Evolutionary conservation across 306 rosid genomes (phyloP).

Genomic region (Inga oerstediana): DNA sequence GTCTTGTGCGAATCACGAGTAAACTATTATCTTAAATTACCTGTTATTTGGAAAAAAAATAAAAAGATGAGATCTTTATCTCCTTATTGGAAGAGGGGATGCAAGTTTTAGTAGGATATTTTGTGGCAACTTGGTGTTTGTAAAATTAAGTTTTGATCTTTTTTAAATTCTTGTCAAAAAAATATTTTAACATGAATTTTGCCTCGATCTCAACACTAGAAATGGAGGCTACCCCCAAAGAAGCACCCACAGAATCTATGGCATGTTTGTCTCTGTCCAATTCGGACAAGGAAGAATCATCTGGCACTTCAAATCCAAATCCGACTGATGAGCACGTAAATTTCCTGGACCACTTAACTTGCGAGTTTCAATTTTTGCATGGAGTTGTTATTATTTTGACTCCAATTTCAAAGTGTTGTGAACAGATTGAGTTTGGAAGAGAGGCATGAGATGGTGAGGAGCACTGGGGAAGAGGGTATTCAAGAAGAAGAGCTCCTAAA

Average conservation of each 20-base stretch:
- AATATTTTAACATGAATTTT: too few relatives aligned
- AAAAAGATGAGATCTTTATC: too few relatives aligned
- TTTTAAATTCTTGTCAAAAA: background rate
- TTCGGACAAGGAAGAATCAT: slow-evolving; percentile 5
- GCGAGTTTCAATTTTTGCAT: background rate
- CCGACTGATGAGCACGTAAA: slow-evolving; percentile 28
- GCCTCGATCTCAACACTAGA: background rate
- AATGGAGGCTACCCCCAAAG: background rate
- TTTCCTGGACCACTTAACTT: background rate
- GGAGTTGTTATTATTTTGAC: background rate
- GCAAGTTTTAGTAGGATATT: too few relatives aligned
- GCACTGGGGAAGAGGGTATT: slow-evolving; percentile 87
- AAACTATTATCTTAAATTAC: too few relatives aligned
- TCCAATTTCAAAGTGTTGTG: background rate
- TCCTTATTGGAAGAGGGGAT: too few relatives aligned
- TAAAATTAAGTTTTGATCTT: too few relatives aligned
- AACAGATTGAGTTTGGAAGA: slow-evolving; percentile 52
- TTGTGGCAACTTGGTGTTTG: background rate
- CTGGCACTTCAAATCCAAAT: slow-evolving; percentile 37
- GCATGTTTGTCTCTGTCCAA: slow-evolving; percentile 50
- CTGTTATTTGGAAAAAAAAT: too few relatives aligned
- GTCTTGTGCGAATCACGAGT: too few relatives aligned
- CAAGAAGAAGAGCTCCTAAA: slow-evolving; percentile 80
- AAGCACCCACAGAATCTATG: slow-evolving; percentile 11
- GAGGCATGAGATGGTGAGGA: slow-evolving; percentile 57